Percentiles rank a stretch among this genome's conserved stretches.
Conservation (phyloP, 2,329 filamentous ascomycete species). For the Venturia asperata region DNA sequence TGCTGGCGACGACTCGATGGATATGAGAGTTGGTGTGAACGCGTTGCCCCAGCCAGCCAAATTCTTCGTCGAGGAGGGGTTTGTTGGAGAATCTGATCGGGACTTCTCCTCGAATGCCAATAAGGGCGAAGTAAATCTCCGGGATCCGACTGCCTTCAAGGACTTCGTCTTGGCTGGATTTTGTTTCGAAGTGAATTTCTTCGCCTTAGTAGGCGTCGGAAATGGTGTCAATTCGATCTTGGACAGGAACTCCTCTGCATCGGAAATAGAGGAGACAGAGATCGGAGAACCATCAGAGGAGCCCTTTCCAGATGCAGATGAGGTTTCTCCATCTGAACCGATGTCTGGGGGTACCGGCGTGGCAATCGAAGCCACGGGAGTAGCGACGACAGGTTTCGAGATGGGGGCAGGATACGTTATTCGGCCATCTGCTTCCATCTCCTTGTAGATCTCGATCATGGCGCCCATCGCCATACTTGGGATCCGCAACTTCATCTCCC, state of each 20-base stretch:
- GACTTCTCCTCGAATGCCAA: background rate
- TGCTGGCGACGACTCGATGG: background rate
- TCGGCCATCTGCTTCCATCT: background rate
- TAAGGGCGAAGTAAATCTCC: background rate
- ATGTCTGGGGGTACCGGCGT: background rate
- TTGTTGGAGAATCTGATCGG: background rate
- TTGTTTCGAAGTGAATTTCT: background rate
- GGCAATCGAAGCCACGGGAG: background rate
- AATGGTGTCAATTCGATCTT: background rate
- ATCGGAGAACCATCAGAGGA: background rate
- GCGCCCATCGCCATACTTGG: background rate
- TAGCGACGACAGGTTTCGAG: background rate
- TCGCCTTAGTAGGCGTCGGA: background rate
- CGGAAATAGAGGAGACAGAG: background rate
- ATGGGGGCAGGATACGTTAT: background rate
- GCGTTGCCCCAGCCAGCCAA: background rate
- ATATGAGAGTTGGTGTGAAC: background rate
- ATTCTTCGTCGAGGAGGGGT: background rate
- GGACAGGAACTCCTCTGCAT: background rate
- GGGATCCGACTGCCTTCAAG: background rate
- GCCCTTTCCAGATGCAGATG: background rate
- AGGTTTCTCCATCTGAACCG: background rate
- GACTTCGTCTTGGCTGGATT: background rate
- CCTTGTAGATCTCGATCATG: background rate
- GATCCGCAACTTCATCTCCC: background rate